Evolutionary conservation across 257 asterid species (phyloP).

Genomic region (Nicotiana otophora): DNA sequence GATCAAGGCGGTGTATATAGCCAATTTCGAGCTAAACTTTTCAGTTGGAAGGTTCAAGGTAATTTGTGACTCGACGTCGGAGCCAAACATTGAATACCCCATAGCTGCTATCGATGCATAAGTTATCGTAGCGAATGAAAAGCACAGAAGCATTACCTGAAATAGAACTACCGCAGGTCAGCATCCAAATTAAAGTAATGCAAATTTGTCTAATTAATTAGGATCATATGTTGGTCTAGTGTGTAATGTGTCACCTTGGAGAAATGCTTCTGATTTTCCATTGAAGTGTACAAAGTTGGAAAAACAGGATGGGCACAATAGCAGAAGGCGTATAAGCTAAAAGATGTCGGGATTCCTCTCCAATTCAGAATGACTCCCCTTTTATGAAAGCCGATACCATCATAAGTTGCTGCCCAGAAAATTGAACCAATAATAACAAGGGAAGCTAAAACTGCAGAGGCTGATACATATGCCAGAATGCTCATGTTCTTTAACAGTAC

Average conservation of each 20-base stretch:
- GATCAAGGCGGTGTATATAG: slow-evolving; percentile 70
- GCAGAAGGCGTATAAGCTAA: slow-evolving; percentile 78
- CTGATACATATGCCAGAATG: slow-evolving; percentile 75
- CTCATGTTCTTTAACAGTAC: slow-evolving; percentile 70
- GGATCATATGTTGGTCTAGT: background rate
- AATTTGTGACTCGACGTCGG: slow-evolving; percentile 53
- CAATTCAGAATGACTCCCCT: slow-evolving; percentile 35
- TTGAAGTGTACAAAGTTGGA: slow-evolving; percentile 81
- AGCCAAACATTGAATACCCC: slow-evolving; percentile 79
- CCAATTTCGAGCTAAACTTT: slow-evolving; percentile 55
- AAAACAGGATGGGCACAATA: slow-evolving; percentile 97
- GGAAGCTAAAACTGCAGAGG: slow-evolving; percentile 73
- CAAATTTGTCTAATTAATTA: no score
- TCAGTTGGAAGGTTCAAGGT: slow-evolving; percentile 65
- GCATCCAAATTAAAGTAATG: background rate
- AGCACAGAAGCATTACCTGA: slow-evolving; percentile 76
- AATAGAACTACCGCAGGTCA: background rate
- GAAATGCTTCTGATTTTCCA: slow-evolving; percentile 62
- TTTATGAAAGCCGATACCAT: slow-evolving; percentile 54
- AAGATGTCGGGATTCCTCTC: slow-evolving; percentile 63
- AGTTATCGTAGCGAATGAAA: slow-evolving; percentile 46
- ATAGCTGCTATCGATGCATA: slow-evolving; percentile 64
- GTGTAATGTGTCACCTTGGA: slow-evolving; percentile 43
- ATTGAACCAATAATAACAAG: slow-evolving; percentile 54
- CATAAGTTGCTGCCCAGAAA: slow-evolving; percentile 55